A percentile compares a stretch with the other conserved stretches of the same genome.
Evolutionary conservation across 148 eudicot genomes (phyloP).

Genomic region (Rhododendron ferrugineum): DNA sequence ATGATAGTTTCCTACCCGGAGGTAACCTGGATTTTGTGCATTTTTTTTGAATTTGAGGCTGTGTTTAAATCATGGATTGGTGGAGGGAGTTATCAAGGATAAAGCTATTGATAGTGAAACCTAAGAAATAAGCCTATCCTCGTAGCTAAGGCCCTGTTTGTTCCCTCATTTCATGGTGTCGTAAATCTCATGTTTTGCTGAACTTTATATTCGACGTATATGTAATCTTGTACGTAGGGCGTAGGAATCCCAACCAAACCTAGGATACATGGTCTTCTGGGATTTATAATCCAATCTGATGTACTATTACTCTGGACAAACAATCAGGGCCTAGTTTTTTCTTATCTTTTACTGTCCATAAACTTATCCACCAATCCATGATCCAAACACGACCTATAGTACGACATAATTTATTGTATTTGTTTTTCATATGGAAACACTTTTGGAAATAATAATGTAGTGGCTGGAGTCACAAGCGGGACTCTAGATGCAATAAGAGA

Average conservation of each 20-base stretch:
- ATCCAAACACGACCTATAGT: background rate
- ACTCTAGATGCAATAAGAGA: constrained; percentile 89
- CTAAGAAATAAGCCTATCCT: background rate
- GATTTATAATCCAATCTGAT: background rate
- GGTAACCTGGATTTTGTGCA: constrained; percentile 26
- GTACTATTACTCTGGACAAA: background rate
- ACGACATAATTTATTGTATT: background rate
- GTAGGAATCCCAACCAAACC: background rate
- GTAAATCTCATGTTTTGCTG: background rate
- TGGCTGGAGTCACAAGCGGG: constrained; percentile 56
- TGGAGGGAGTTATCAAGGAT: background rate
- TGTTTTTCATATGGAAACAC: background rate
- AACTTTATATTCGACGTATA: background rate
- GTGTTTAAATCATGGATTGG: background rate
- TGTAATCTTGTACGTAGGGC: background rate
- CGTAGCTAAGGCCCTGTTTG: background rate
- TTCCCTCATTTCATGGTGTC: background rate
- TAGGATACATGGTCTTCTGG: background rate
- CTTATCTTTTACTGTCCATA: background rate
- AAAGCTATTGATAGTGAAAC: background rate
- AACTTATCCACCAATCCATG: background rate
- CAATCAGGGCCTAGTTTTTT: background rate
- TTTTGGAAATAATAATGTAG: background rate
- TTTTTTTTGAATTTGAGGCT: background rate
- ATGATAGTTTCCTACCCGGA: constrained; percentile 61